phyloP scores from a whole-genome alignment of 352 stramenopile genomes.

The Aphanomyces invadans region DNA sequence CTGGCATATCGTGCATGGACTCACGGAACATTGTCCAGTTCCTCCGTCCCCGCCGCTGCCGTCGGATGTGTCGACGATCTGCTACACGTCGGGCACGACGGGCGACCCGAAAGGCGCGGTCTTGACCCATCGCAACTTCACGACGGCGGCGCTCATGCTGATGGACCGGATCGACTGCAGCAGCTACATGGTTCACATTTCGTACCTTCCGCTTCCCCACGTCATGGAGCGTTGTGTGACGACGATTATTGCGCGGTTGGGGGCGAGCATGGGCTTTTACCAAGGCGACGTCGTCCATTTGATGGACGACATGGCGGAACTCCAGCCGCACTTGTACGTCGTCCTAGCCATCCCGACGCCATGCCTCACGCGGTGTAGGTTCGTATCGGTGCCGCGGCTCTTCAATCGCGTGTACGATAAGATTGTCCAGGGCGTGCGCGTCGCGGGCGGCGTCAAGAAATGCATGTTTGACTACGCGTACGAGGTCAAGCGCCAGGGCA shows the following conservation, averaged over 20 bases:
- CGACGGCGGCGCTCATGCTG: conserved; percentile 30
- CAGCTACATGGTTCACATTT: conserved; percentile 50
- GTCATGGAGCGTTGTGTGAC: conserved; percentile 78
- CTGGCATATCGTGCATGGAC: background rate
- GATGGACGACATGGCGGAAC: conserved; percentile 75
- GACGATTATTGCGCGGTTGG: conserved; percentile 36
- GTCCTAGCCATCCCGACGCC: conserved; percentile 47
- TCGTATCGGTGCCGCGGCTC: conserved; percentile 76
- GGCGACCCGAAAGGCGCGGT: conserved; percentile 45
- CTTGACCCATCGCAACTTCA: conserved; percentile 41
- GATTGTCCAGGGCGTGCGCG: conserved; percentile 33
- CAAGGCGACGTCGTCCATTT: conserved; percentile 58
- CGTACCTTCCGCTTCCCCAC: conserved; percentile 86
- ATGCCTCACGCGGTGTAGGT: conserved; percentile 24
- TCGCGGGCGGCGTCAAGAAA: conserved; percentile 63
- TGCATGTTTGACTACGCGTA: conserved; percentile 72
- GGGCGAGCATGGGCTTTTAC: conserved; percentile 79
- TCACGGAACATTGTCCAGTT: background rate
- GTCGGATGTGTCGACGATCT: conserved; percentile 42
- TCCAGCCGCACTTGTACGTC: conserved; percentile 60
- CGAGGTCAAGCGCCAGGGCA: conserved; percentile 44
- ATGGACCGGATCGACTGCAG: conserved; percentile 25
- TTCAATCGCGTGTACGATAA: conserved; percentile 90
- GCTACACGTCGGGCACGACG: conserved; percentile 49
- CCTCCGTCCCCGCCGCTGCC: background rate